Base-by-base conservation (phyloP, 75 land plant species). In the Pseudotsuga menziesii region DNA sequence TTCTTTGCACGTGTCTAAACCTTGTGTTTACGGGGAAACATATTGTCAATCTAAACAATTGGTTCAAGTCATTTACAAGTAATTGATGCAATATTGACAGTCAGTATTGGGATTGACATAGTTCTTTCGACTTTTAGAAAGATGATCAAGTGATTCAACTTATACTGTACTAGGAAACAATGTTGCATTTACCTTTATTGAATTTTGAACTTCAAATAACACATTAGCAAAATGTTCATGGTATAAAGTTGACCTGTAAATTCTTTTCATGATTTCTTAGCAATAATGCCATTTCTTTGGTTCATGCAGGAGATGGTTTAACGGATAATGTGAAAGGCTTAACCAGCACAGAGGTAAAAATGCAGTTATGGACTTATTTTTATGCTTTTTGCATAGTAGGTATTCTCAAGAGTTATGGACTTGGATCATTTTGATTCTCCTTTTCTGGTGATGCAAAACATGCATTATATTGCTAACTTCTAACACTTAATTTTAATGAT, bases 271-370 rank as follows among this genome's bases (percentile, higher is more conserved):
- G 35, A 63, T 44, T 6, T 71, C n/a, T 9, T 20, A 71, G 12
- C 61, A 35, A 44, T 48, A 71, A 44, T 17, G 2, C 23, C 23
- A 60, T 71, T 44, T 71, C 15, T 41, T 48, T 32, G 55, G 12
- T 71, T 71, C 54, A n/a, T 44, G 55, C 41, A 71, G 73, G 73
- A 3, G 73, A 39, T 44, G 73, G 73, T 6, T 22, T 71, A 22
- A 41, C 73, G 9, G 73, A 71, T 44, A 4, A 71, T 17, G 55
- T 71, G 23, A 71, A 71, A 71, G 73, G 35, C 7, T 48, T 71
- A 44, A 3, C 52, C 23, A 71, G 23, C 73, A 48, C 55, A 71
- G 54, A 71, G 73, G 73, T 71, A 71, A 44, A 44, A 35, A 39
- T 71, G 19, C 44, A 35, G 23, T 17, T 44, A 22, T 44, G 11